phyloP scores from a whole-genome alignment of 495 filamentous ascomycete species.

The Tuber borchii region DNA sequence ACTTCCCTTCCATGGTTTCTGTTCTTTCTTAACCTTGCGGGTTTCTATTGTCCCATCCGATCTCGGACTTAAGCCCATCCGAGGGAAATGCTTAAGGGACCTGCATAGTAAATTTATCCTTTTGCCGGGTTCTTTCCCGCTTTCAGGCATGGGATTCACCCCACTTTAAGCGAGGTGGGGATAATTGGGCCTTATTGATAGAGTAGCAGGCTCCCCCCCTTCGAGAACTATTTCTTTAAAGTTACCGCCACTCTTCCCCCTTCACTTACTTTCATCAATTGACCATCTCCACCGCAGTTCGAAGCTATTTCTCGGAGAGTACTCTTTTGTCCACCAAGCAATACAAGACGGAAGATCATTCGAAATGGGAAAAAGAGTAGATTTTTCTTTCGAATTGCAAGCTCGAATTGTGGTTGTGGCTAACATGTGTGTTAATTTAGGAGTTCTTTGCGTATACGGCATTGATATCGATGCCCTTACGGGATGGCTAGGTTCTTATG shows the following conservation, averaged over 20 bases:
- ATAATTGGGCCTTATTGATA: not conserved
- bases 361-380: not conserved
- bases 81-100: no score
- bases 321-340: not conserved
- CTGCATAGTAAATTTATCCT: not conserved
- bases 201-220: not conserved
- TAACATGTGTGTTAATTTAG: constrained; percentile 15
- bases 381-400: not conserved
- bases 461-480: constrained; percentile 67
- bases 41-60: no score
- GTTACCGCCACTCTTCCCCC: not conserved
- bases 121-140: not conserved
- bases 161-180: not conserved
- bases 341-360: not conserved
- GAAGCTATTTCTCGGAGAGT: not conserved
- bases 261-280: not conserved
- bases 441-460: no score
- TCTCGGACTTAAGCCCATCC: no score
- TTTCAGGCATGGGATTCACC: not conserved
- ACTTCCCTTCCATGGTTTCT: not conserved
- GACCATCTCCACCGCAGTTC: not conserved
- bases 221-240: not conserved
- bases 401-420: no score
- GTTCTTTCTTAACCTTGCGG: no score
- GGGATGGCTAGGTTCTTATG: no score